Evolutionary conservation across 768 basidiomycete species (phyloP), one percentile per base, ranked within the genome.

Genomic region (Hysterangium stoloniferum): DNA sequence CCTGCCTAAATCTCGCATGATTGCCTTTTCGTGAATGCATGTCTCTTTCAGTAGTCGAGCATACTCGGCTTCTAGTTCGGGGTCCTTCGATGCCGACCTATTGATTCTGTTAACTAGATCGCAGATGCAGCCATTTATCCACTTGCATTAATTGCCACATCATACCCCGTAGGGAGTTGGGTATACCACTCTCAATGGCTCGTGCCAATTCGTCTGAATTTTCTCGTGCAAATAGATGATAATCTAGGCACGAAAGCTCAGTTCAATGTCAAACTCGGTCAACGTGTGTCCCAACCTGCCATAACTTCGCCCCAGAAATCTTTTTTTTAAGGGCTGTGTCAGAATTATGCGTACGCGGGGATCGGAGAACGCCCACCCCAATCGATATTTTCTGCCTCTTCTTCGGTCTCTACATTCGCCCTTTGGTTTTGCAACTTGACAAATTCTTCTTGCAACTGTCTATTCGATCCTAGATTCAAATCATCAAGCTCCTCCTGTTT

Each of bases 261-360:
- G 8, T 13, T 56, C 5, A 57, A 48, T 12, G 22, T 37, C 47
- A 48, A 28, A 24, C 22, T 28, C 34, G 13, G 48, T 32, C 6
- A 40, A 41, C 27, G 50, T 11, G 17, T 52, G 20, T 48, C 57
- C 68, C 35, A 59, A 86, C 88, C 88, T 57, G 86, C 88, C 62
- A 97, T 85, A 2, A 99, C 94, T 8, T 75, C 78, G 1, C 93
- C 94, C 96, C 96, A 96, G 69, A 98, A 96, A 58, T 86, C 89
- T 93, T 56, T n/a, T n/a, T n/a, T n/a, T 40, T 43, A 57, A 52
- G 41, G 27, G n/a, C 29, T 28, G 46, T 25, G 37, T 35, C 24
- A 32, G 44, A 34, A 52, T 20, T 17, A 32, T 4, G 22, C 4
- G 24, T 35, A 11, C 13, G 22, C 12, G 20, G 31, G 34, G 19